These are phyloP conservation scores for Aechmea fasciata DNA, from an alignment of 176 grass and related monocot genomes.

Conservation along the genomic window DNA sequence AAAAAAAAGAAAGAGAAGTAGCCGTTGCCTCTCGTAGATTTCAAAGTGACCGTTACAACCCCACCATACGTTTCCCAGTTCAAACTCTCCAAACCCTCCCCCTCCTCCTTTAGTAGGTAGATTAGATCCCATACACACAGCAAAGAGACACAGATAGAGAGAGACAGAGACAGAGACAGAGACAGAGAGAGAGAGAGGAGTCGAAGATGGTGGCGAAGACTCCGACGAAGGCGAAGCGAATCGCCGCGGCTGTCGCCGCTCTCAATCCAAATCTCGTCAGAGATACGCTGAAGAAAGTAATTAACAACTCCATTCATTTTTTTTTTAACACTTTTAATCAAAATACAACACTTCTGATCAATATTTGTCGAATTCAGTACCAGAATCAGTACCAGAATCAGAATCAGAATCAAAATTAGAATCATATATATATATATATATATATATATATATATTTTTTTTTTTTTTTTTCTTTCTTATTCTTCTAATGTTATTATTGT, in stretches of 20 bases:
- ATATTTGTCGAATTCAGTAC: background rate
- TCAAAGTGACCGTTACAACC: conserved; percentile 24
- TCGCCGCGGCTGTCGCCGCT: conserved; percentile 27
- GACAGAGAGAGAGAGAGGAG: background rate
- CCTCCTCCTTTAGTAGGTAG: background rate
- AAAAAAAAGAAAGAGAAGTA: conserved; percentile 23
- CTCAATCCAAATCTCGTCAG: background rate
- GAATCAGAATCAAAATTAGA: background rate
- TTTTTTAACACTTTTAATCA: background rate
- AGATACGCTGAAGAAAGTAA: conserved; percentile 70
- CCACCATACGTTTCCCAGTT: conserved; percentile 11
- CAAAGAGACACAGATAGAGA: no score
- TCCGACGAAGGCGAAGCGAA: conserved; percentile 42
- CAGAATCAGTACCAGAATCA: background rate
- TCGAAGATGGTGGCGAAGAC: conserved; percentile 76
- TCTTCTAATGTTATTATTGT: no score
- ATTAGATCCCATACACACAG: background rate
- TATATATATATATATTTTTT: no score
- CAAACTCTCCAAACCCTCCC: conserved; percentile 2
- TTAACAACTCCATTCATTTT: background rate
- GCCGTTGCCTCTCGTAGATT: conserved; percentile 21
- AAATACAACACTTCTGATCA: background rate
- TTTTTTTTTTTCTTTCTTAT: background rate
- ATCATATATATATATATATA: background rate
- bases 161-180: background rate